Conservation (phyloP, 2,329 filamentous ascomycete genomes). For the Colletotrichum theobromicola region DNA sequence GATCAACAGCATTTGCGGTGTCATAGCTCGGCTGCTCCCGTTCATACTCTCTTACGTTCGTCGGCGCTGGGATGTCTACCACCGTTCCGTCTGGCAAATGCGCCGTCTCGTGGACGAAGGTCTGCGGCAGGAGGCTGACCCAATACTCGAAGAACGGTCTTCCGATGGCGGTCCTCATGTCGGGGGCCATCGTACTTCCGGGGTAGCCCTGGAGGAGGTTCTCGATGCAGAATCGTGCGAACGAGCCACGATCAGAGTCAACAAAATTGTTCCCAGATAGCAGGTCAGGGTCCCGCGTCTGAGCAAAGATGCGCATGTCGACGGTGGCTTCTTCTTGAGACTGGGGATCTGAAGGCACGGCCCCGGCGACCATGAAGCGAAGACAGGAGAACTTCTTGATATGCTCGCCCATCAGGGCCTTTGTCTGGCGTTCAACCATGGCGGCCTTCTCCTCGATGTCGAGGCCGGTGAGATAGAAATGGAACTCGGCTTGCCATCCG, state of each 20-base stretch:
- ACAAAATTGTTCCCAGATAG: conserved; percentile 24
- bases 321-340: conserved; percentile 48
- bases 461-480: conserved; percentile 53
- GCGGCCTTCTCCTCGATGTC: conserved; percentile 53
- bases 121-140: conserved; percentile 29
- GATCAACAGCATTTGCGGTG: background rate
- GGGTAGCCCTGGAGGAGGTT: conserved; percentile 45
- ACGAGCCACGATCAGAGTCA: conserved; percentile 30
- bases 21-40: background rate
- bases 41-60: background rate
- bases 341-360: conserved; percentile 35
- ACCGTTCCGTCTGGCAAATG: conserved; percentile 25
- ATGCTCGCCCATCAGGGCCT: conserved; percentile 43
- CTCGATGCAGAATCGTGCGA: conserved; percentile 39
- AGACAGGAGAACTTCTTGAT: conserved; percentile 49
- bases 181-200: conserved; percentile 37
- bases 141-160: conserved; percentile 39
- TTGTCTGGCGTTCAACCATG: conserved; percentile 52
- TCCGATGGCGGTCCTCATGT: conserved; percentile 40
- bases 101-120: conserved; percentile 24
- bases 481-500: conserved; percentile 50
- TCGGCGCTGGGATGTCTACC: background rate
- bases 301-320: conserved; percentile 48
- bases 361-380: conserved; percentile 47
- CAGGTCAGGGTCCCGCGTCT: conserved; percentile 35